phyloP scores from a whole-genome alignment of 2,329 filamentous ascomycete genomes.

The Stenocarpella maydis region DNA sequence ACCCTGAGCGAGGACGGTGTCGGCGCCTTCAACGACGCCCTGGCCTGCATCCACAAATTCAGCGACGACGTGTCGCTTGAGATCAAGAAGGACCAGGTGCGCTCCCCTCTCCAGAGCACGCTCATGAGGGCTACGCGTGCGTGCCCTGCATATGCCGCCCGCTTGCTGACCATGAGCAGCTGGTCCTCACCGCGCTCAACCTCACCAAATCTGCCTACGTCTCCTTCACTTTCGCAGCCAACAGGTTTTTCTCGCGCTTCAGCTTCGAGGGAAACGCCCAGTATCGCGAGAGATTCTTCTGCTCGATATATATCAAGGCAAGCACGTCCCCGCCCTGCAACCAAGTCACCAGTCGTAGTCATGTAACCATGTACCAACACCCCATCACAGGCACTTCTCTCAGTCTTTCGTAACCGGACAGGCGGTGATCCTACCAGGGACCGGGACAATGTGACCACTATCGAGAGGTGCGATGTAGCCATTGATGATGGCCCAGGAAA shows the following conservation, averaged over 20 bases:
- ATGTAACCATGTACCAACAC: constrained; percentile 26
- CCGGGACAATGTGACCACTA: constrained; percentile 71
- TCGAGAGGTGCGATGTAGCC: constrained; percentile 78
- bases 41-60: constrained; percentile 80
- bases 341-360: background rate
- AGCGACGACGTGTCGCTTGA: constrained; percentile 81
- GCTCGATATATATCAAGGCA: constrained; percentile 77
- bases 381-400: constrained; percentile 67
- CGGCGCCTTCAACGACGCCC: constrained; percentile 73
- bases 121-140: constrained; percentile 38
- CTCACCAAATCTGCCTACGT: constrained; percentile 83
- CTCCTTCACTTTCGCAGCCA: constrained; percentile 72
- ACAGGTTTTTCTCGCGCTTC: constrained; percentile 77
- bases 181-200: constrained; percentile 79
- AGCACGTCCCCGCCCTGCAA: background rate
- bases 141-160: background rate
- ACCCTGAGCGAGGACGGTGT: constrained; percentile 78
- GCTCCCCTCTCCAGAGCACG: background rate
- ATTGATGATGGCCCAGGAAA: constrained; percentile 75
- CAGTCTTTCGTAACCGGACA: constrained; percentile 74
- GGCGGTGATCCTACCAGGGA: constrained; percentile 64
- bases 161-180: constrained; percentile 51
- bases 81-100: constrained; percentile 72
- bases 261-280: constrained; percentile 65
- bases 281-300: constrained; percentile 71